Evolutionary conservation across 2,329 filamentous ascomycete species (phyloP).

Genomic region (Fusarium sp.): DNA sequence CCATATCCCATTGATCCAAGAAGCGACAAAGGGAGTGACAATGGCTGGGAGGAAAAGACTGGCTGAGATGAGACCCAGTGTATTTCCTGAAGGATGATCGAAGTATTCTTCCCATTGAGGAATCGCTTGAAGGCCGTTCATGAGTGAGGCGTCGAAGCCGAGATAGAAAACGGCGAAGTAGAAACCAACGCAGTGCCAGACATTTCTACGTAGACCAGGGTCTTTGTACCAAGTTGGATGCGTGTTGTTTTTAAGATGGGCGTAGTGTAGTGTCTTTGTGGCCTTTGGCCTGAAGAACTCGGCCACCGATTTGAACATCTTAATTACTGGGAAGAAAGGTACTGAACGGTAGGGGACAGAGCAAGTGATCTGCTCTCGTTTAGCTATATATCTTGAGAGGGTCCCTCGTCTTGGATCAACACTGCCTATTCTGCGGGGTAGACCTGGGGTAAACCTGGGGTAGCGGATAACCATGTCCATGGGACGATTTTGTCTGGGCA

Average conservation of each 20-base stretch:
- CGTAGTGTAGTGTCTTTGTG: slow-evolving; percentile 26
- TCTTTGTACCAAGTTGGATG: slow-evolving; percentile 35
- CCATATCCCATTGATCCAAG: slow-evolving; percentile 29
- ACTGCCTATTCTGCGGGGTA: slow-evolving; percentile 5
- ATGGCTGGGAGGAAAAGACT: slow-evolving; percentile 37
- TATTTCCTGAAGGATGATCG: slow-evolving; percentile 25
- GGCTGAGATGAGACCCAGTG: slow-evolving; percentile 25
- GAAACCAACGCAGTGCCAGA: slow-evolving; percentile 36
- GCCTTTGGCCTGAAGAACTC: slow-evolving; percentile 33
- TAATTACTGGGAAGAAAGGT: background rate
- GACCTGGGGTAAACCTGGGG: slow-evolving; percentile 34
- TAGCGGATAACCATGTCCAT: background rate
- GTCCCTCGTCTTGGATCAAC: background rate
- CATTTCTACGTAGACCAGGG: slow-evolving; percentile 22
- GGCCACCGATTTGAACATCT: slow-evolving; percentile 14
- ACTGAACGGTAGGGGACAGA: background rate
- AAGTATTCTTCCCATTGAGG: slow-evolving; percentile 38
- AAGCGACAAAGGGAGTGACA: slow-evolving; percentile 30
- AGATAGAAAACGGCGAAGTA: slow-evolving; percentile 38
- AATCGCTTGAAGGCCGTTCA: slow-evolving; percentile 31
- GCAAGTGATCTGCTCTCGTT: too few species aligned
- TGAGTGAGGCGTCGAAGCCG: slow-evolving; percentile 15
- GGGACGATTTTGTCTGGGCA: background rate
- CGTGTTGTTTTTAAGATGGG: slow-evolving; percentile 34
- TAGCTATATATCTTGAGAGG: slow-evolving; percentile 6